Evolutionary conservation across 495 filamentous ascomycete genomes (phyloP), one percentile per base, ranked within the genome.

Genomic region (Cercophora newfieldiana): DNA sequence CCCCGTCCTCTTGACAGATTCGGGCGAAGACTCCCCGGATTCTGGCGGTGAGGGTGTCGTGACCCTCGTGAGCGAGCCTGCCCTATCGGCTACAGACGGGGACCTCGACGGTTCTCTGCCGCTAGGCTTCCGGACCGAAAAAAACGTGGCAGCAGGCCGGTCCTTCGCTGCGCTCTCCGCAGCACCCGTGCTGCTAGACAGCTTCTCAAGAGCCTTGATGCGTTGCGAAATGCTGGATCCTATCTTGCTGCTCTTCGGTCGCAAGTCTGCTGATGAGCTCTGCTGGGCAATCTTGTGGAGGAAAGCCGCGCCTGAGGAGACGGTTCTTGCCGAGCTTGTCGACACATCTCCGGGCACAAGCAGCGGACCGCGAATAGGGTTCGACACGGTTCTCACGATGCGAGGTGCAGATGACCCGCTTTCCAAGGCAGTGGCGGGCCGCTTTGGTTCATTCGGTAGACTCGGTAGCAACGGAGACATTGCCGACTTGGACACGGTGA

Each of bases 211-310:
- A 16, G 92, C 91, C 72, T 95, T 92, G 71, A 97, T 96, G 59
- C 93, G 88, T 74, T 91, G 90, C 7, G 92, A 94, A 69, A 97
- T 96, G 47, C 91, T 92, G 26, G 90, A 91, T 1, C 92, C 94
- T 21, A 96, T 85, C 72, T 92, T 94, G 75, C 87, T 83, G 74
- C 90, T 92, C 79, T 91, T 93, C 1, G 88, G 85, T 60, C 87
- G 72, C 19, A 82, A 69, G 33, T 82, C 80, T 21, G 78, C 71
- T 21, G 79, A 70, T n/a, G 77, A 69, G 19, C 69, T 59, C 48
- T 83, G 81, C 53, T 80, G 79, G 19, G 79, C 79, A n/a, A 80
- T 75, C 29, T 73, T 78, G 60, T 84, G 82, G 59, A 82, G 57
- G 61, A 74, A 82, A n/a, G 80, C 69, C 70, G 77, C 69, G 69